Conservation (phyloP, 2,329 filamentous ascomycete species). For the Chaetomium globosum region DNA sequence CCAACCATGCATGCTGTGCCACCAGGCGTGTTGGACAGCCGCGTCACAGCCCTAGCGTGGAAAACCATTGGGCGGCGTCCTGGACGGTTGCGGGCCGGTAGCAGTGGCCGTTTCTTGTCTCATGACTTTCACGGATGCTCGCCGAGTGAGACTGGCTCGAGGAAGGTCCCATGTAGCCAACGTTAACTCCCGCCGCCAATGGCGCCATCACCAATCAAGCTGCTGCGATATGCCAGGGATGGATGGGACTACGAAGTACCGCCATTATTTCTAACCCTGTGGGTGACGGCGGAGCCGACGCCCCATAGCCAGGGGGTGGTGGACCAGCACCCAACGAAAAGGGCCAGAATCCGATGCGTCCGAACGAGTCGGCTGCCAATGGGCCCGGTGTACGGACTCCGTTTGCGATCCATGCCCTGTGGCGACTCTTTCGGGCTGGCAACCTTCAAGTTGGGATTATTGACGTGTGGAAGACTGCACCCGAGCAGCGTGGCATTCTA, state of each 20-base stretch:
- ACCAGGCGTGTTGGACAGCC: not conserved
- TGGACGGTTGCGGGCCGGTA: not conserved
- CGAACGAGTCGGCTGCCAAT: conserved; percentile 8
- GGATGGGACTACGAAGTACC: not conserved
- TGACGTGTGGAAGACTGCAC: not conserved
- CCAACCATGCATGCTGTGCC: conserved; percentile 14
- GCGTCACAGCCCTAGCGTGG: not conserved
- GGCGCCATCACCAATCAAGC: not conserved
- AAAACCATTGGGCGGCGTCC: not conserved
- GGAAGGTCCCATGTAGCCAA: not conserved
- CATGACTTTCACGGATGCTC: not conserved
- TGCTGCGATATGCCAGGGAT: not conserved
- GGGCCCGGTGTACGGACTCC: conserved; percentile 1
- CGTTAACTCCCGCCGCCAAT: not conserved
- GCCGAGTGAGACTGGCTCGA: not conserved
- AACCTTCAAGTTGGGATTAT: not conserved
- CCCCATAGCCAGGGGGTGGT: not conserved
- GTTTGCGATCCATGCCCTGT: not conserved
- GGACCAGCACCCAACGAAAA: conserved; percentile 7
- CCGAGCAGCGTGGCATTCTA: not conserved
- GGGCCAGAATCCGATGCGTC: not conserved
- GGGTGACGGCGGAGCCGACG: conserved; percentile 9
- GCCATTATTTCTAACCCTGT: not conserved
- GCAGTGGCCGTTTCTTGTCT: not conserved
- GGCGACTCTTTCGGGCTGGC: not conserved